Conservation (phyloP, 305 asterid genomes). For the Stenogyne calaminthoides region DNA sequence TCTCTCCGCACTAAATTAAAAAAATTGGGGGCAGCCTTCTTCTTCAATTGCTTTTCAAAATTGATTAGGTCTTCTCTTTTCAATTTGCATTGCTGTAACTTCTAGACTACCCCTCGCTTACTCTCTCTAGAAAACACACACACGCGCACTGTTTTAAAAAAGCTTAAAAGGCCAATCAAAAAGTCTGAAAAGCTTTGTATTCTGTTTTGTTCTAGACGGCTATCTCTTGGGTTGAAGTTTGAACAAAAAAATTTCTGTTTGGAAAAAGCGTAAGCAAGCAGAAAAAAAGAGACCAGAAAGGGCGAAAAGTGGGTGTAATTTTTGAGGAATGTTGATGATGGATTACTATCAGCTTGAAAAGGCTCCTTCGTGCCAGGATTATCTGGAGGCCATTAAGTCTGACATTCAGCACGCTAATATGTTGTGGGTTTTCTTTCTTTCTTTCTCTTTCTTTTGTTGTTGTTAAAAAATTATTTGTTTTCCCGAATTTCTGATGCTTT, state of each 20-base stretch:
- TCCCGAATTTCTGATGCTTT: background rate
- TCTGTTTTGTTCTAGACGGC: no score
- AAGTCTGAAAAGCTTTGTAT: background rate
- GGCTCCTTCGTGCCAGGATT: slow-evolving; percentile 47
- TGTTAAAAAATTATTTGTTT: background rate
- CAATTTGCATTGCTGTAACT: background rate
- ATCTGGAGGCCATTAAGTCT: slow-evolving; percentile 47
- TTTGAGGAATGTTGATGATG: slow-evolving; percentile 27
- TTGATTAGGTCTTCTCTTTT: background rate
- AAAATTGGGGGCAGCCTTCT: background rate
- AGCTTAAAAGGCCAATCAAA: background rate
- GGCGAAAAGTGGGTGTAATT: background rate
- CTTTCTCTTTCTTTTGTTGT: background rate
- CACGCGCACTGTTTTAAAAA: background rate
- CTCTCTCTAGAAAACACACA: background rate
- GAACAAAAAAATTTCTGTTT: background rate
- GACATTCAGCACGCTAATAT: slow-evolving; percentile 57
- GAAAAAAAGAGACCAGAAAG: background rate
- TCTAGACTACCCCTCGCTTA: background rate
- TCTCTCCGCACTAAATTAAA: background rate
- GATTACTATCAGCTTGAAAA: slow-evolving; percentile 42
- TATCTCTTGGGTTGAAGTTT: background rate
- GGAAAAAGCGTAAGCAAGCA: background rate
- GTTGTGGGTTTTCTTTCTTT: slow-evolving; percentile 38
- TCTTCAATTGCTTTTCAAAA: background rate